Evolutionary conservation across 768 basidiomycete species (phyloP).

Genomic region (Suillus lakei): DNA sequence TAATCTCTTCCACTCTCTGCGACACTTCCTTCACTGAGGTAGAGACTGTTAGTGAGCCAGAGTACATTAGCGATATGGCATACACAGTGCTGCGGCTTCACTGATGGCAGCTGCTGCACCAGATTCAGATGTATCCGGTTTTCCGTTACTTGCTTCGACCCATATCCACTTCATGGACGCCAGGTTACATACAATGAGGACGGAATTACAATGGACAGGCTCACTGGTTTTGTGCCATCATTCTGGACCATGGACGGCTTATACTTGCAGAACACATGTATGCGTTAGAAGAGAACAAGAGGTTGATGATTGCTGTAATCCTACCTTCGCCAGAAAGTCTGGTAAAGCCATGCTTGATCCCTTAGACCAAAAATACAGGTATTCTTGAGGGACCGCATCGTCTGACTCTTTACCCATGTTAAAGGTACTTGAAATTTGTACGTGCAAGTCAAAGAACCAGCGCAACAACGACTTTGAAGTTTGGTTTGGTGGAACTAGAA

Average conservation of each 20-base stretch:
- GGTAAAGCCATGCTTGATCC: conserved; percentile 47
- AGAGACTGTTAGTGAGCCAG: not conserved
- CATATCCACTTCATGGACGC: conserved; percentile 63
- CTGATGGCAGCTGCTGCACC: conserved; percentile 38
- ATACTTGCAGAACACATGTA: conserved; percentile 46
- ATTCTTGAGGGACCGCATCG: conserved; percentile 43
- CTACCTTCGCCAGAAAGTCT: conserved; percentile 62
- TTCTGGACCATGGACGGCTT: conserved; percentile 81
- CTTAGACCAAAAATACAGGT: conserved; percentile 59
- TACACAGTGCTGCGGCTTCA: conserved; percentile 54
- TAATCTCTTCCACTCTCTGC: conserved; percentile 60
- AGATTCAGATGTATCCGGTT: conserved; percentile 9
- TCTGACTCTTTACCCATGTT: conserved; percentile 30
- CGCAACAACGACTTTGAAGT: too few relatives aligned
- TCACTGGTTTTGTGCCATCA: conserved; percentile 75
- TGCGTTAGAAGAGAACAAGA: conserved; percentile 10
- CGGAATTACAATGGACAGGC: conserved; percentile 20
- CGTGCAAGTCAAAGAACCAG: not conserved
- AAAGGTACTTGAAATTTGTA: not conserved
- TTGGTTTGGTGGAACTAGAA: not conserved
- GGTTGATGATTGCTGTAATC: not conserved
- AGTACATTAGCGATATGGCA: conserved; percentile 17
- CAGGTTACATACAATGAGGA: not conserved
- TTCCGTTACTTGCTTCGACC: conserved; percentile 40
- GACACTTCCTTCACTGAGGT: conserved; percentile 60